phyloP scores from a whole-genome alignment of 1,284 basidiomycete genomes.

The Melampsora americana region DNA sequence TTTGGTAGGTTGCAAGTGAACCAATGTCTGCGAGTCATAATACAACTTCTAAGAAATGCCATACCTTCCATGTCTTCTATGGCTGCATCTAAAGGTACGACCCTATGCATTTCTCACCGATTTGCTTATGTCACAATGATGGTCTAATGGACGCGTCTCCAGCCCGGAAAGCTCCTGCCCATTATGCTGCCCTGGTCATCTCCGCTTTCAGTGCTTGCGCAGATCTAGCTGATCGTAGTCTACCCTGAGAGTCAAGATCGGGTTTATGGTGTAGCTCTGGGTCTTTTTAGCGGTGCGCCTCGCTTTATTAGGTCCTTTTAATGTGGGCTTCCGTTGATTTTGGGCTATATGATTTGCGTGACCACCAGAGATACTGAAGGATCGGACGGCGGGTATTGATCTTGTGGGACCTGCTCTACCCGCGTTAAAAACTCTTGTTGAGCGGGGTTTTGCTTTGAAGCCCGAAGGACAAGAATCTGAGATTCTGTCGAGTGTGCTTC shows the following conservation, averaged over 20 bases:
- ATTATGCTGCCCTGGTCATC: slow-evolving; percentile 28
- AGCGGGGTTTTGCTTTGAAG: slow-evolving; percentile 49
- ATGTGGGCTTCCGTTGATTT: not conserved
- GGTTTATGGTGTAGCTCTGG: slow-evolving; percentile 33
- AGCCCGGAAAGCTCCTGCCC: slow-evolving; percentile 23
- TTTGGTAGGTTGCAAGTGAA: slow-evolving; percentile 55
- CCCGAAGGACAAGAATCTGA: not conserved
- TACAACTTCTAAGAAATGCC: slow-evolving; percentile 71
- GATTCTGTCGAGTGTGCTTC: slow-evolving; percentile 60
- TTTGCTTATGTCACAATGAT: not conserved
- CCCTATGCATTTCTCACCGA: not conserved
- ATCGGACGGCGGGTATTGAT: slow-evolving; percentile 74
- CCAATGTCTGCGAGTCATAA: slow-evolving; percentile 77
- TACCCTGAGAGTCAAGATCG: slow-evolving; percentile 21
- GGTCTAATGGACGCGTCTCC: not conserved
- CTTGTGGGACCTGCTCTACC: slow-evolving; percentile 74
- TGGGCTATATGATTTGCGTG: not conserved
- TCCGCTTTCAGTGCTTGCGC: slow-evolving; percentile 36
- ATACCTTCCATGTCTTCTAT: slow-evolving; percentile 58
- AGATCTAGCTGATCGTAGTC: slow-evolving; percentile 46
- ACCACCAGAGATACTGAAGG: slow-evolving; percentile 69
- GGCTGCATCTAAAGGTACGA: slow-evolving; percentile 54
- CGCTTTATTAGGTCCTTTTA: not conserved
- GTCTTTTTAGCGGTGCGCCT: slow-evolving; percentile 28
- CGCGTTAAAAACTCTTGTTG: slow-evolving; percentile 70